Percentiles rank a stretch among this genome's conserved stretches.
Conservation (phyloP, 345 rosid genomes). For the Pistacia vera region DNA sequence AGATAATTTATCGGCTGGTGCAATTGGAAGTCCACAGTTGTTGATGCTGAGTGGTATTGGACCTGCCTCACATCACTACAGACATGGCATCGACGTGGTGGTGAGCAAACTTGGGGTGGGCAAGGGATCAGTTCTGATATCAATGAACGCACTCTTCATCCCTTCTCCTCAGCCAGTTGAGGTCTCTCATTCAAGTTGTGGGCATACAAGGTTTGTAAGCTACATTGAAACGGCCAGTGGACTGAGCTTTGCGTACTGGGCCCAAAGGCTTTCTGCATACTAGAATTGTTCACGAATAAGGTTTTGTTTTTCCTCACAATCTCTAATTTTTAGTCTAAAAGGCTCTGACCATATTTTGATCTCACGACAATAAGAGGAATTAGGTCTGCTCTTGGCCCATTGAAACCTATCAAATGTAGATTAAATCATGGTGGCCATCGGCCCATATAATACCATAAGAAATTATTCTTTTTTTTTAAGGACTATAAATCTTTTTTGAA, state of each 20-base stretch:
- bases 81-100: slow-evolving; percentile 44
- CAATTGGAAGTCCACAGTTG: slow-evolving; percentile 84
- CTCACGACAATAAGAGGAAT: too few relatives aligned
- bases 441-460: too few relatives aligned
- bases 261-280: slow-evolving; percentile 31
- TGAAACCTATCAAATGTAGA: too few relatives aligned
- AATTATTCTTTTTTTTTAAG: too few relatives aligned
- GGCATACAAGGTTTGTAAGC: slow-evolving; percentile 56
- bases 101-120: slow-evolving; percentile 70
- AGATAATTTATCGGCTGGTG: slow-evolving; percentile 75
- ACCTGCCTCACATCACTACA: slow-evolving; percentile 58
- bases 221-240: slow-evolving; percentile 69
- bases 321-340: too few relatives aligned
- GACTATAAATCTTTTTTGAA: too few relatives aligned
- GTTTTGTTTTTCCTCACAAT: too few relatives aligned
- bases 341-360: too few relatives aligned
- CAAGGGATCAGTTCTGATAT: slow-evolving; percentile 85
- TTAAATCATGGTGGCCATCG: too few relatives aligned
- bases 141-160: slow-evolving; percentile 59
- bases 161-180: slow-evolving; percentile 64
- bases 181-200: slow-evolving; percentile 61
- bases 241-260: slow-evolving; percentile 45
- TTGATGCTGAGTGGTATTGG: slow-evolving; percentile 86
- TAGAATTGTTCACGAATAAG: slow-evolving; percentile 7
- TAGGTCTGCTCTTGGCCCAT: too few relatives aligned